phyloP scores from a whole-genome alignment of 164 flowering plant species.

The Umbilicus rupestris region DNA sequence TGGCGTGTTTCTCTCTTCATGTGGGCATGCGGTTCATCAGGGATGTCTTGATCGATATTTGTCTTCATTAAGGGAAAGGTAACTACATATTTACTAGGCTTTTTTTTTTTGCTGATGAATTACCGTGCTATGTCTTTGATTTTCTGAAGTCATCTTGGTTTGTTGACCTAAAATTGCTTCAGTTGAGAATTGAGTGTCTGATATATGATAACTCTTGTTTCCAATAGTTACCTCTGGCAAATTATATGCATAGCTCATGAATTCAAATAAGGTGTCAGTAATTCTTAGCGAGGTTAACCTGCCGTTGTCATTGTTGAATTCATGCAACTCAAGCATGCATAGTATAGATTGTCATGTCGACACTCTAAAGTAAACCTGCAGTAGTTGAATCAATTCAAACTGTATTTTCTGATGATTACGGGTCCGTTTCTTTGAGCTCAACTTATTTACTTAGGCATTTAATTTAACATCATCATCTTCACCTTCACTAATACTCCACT shows the following conservation, averaged over 20 bases:
- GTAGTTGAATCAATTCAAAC: not conserved
- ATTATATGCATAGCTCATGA: not conserved
- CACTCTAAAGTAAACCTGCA: not conserved
- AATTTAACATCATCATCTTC: too few relatives aligned
- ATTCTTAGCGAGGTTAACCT: not conserved
- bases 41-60: conserved; percentile 83
- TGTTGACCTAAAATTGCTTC: not conserved
- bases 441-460: too few relatives aligned
- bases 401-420: not conserved
- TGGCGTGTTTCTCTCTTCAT: conserved; percentile 83
- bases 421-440: too few relatives aligned
- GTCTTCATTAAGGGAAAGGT: conserved; percentile 78
- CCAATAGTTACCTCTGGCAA: not conserved
- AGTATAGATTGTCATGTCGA: not conserved
- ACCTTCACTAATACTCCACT: too few relatives aligned
- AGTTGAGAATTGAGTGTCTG: not conserved
- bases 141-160: not conserved
- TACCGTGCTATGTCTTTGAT: not conserved
- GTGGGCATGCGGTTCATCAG: conserved; percentile 98
- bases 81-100: not conserved
- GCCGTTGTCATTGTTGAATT: not conserved
- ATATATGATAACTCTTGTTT: not conserved
- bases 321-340: not conserved
- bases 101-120: not conserved
- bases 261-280: not conserved